Conservation (phyloP, 345 rosid species). For the Psidium friedrichsthalianum region DNA sequence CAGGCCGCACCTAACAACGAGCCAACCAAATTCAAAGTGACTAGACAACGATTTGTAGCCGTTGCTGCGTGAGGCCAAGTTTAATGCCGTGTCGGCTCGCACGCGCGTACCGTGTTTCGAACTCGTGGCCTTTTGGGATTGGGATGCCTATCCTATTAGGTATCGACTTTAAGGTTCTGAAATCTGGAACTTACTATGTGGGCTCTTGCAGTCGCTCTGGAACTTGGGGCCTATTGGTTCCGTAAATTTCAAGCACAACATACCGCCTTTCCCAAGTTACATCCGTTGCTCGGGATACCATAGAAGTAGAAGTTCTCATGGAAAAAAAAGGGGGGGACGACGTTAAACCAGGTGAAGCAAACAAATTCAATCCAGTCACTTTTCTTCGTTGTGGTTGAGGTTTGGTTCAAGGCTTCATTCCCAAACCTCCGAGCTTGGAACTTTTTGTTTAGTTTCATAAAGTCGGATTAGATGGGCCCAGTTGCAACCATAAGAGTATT, state of each 20-base stretch:
- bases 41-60: neutral
- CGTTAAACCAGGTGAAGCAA: no score
- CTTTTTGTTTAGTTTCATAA: neutral
- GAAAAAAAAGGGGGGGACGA: neutral
- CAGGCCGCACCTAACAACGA: neutral
- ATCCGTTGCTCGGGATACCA: neutral
- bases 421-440: neutral
- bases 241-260: neutral
- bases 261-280: neutral
- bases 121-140: neutral
- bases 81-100: neutral
- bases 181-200: neutral
- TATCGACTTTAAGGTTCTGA: neutral
- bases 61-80: neutral
- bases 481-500: neutral
- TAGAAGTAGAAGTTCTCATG: neutral
- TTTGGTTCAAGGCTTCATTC: fast-evolving
- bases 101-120: neutral
- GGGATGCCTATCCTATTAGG: no score
- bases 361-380: neutral
- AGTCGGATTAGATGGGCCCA: neutral
- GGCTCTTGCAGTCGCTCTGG: neutral
- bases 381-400: neutral
- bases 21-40: neutral
- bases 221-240: neutral